These are phyloP conservation scores for Dendrobium chrysotoxum DNA, from an alignment of 106 monocot species.

Conservation along the genomic window DNA sequence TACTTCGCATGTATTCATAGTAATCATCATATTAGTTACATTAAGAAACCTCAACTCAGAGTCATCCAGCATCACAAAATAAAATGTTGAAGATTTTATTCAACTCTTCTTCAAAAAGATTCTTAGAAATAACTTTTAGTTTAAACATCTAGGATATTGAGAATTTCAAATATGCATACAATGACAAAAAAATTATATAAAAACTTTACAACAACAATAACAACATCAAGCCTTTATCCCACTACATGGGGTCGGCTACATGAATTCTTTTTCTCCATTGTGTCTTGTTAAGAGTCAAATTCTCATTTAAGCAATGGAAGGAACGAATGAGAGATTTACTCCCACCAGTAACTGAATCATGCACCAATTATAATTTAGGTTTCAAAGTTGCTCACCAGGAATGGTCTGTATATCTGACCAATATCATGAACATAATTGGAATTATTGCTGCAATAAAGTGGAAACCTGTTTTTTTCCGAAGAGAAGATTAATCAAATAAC, in stretches of 20 bases:
- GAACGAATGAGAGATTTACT: background rate
- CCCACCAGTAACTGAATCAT: background rate
- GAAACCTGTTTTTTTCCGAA: constrained; percentile 6
- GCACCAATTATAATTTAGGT: background rate
- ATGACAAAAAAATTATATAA: background rate
- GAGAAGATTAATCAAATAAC: background rate
- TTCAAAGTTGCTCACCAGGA: constrained; percentile 34
- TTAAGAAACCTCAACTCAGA: no score
- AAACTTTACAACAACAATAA: no score
- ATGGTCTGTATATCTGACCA: constrained; percentile 49
- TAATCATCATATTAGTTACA: no score
- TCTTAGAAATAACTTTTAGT: background rate
- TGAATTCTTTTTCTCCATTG: no score
- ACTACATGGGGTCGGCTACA: no score
- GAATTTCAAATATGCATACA: background rate
- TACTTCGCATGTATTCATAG: no score
- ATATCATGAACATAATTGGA: constrained; percentile 38
- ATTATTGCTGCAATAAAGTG: constrained; percentile 30
- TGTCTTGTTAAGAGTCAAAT: no score
- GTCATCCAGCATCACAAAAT: background rate
- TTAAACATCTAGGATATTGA: background rate
- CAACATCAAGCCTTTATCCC: no score
- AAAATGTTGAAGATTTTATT: background rate
- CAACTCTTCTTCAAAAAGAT: background rate
- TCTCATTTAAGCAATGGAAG: background rate